phyloP scores from a whole-genome alignment of 192 early-diverging fungal species.

The Radiomyces spectabilis region DNA sequence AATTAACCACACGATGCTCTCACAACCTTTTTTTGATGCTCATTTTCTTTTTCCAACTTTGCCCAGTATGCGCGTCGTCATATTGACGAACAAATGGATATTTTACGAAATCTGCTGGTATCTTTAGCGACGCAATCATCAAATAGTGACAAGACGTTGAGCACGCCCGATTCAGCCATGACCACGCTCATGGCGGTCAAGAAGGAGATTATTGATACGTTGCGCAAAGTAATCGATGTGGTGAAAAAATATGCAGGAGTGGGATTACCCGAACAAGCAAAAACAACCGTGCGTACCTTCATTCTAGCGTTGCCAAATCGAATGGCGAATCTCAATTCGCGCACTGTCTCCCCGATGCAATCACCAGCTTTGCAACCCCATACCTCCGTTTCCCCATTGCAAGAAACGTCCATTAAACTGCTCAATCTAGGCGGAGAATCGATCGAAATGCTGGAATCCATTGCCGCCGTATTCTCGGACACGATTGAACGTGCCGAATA shows the following conservation, averaged over 20 bases:
- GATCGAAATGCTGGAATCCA: constrained; percentile 55
- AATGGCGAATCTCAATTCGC: constrained; percentile 49
- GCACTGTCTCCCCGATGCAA: constrained; percentile 5
- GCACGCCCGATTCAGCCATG: constrained; percentile 28
- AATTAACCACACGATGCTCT: too few species aligned
- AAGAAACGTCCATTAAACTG: constrained; percentile 32
- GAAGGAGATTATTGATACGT: constrained; percentile 75
- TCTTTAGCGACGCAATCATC: constrained; percentile 22
- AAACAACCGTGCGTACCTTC: constrained; percentile 72
- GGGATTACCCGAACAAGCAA: constrained; percentile 79
- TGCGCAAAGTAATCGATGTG: constrained; percentile 81
- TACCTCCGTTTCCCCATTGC: background rate
- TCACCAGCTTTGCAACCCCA: constrained; percentile 7
- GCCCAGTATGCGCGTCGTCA: constrained; percentile 65
- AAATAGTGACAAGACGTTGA: background rate
- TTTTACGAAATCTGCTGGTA: constrained; percentile 52
- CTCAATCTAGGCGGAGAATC: constrained; percentile 68
- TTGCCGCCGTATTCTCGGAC: constrained; percentile 59
- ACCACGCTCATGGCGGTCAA: constrained; percentile 50
- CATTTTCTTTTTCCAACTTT: constrained; percentile 1
- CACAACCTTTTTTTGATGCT: too few species aligned
- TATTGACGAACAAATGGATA: constrained; percentile 58
- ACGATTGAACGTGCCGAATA: constrained; percentile 60
- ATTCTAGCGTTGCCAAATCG: constrained; percentile 76
- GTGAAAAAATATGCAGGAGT: constrained; percentile 80